Evolutionary conservation across 2,329 filamentous ascomycete genomes (phyloP).

Genomic region (Mycogone perniciosa): DNA sequence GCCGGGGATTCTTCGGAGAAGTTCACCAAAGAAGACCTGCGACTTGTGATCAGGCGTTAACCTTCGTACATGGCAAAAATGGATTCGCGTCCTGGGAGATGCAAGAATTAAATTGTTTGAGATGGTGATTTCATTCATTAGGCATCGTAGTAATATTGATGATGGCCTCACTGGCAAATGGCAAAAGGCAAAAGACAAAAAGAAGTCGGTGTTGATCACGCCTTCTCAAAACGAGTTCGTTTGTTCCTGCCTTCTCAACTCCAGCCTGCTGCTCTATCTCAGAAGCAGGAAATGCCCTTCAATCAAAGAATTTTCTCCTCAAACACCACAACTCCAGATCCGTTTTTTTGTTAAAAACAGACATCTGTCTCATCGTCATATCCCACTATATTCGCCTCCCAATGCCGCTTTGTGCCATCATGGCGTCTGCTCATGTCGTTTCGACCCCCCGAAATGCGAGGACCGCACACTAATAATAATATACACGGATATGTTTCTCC

Average conservation of each 20-base stretch:
- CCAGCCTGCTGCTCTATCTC: slow-evolving; percentile 9
- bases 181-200: too few relatives aligned
- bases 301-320: slow-evolving; percentile 7
- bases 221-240: slow-evolving; percentile 9
- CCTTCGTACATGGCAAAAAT: too few relatives aligned
- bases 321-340: slow-evolving; percentile 7
- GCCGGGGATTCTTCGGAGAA: slow-evolving; percentile 20
- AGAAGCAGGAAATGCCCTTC: slow-evolving; percentile 9
- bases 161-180: too few relatives aligned
- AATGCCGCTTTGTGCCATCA: slow-evolving; percentile 8
- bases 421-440: background rate
- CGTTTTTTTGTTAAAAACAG: slow-evolving; percentile 1
- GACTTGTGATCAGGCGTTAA: background rate
- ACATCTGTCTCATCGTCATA: background rate
- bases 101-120: too few relatives aligned
- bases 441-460: slow-evolving; percentile 1
- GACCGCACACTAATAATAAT: slow-evolving; percentile 7
- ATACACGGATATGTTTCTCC: slow-evolving; percentile 13
- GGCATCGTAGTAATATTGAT: too few relatives aligned
- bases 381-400: background rate
- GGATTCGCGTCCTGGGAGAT: too few relatives aligned
- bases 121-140: too few relatives aligned
- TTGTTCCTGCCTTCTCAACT: slow-evolving; percentile 12
- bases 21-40: background rate
- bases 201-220: background rate